Percentiles rank a stretch among this genome's conserved stretches.
Evolutionary conservation across 2,329 filamentous ascomycete species (phyloP).

Genomic region (Fonsecaea pedrosoi): DNA sequence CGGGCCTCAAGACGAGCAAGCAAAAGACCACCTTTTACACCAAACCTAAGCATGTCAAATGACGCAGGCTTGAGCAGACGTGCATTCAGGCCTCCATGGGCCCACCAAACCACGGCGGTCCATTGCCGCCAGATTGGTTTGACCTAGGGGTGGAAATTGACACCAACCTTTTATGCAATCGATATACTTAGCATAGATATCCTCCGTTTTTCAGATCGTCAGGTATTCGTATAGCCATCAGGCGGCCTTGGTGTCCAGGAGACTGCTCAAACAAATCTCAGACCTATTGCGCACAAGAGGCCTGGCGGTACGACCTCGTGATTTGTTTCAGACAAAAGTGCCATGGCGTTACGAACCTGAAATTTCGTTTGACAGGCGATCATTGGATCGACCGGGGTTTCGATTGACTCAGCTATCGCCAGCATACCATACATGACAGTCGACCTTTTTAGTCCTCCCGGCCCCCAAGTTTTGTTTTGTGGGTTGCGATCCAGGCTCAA

Average conservation of each 20-base stretch:
- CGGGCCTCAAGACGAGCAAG: slow-evolving; percentile 2
- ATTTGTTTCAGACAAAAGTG: slow-evolving; percentile 2
- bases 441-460: slow-evolving; percentile 9
- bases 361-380: slow-evolving; percentile 10
- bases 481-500: slow-evolving; percentile 23
- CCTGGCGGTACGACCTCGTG: neutral
- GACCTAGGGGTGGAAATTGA: neutral
- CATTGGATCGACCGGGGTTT: slow-evolving; percentile 6
- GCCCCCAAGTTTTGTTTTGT: slow-evolving; percentile 25
- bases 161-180: neutral
- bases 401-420: slow-evolving; percentile 15
- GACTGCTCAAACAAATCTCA: slow-evolving; percentile 11
- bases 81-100: slow-evolving; percentile 17
- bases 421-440: slow-evolving; percentile 13
- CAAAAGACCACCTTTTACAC: slow-evolving; percentile 5
- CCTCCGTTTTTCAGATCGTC: slow-evolving; percentile 2
- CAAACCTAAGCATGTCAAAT: slow-evolving; percentile 7
- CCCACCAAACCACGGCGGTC: neutral
- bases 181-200: slow-evolving; percentile 11
- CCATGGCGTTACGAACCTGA: slow-evolving; percentile 10
- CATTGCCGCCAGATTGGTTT: neutral
- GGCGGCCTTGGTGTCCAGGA: neutral
- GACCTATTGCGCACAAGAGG: slow-evolving; percentile 8
- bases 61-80: slow-evolving; percentile 12
- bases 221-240: neutral